Conservation (phyloP, 2,329 filamentous ascomycete species). For the Geosmithia morbida region DNA sequence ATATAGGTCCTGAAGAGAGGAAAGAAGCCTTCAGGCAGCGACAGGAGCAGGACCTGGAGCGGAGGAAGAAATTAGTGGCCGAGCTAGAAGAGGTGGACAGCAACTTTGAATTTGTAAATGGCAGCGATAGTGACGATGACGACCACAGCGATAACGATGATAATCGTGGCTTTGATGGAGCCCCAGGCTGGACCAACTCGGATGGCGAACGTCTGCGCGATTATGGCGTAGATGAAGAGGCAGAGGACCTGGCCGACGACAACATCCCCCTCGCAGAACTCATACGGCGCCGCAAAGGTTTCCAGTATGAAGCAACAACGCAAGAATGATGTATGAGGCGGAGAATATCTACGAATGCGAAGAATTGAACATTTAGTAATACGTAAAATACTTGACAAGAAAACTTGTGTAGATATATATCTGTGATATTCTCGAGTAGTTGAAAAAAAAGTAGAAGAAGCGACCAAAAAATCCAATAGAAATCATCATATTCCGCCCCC, state of each 20-base stretch:
- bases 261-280: conserved; percentile 59
- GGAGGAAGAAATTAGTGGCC: conserved; percentile 25
- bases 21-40: conserved; percentile 33
- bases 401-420: neutral
- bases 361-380: neutral
- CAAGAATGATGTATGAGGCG: neutral
- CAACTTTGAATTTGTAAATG: conserved; percentile 26
- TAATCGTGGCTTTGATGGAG: conserved; percentile 6
- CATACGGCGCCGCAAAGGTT: conserved; percentile 37
- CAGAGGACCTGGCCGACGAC: conserved; percentile 34
- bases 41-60: conserved; percentile 30
- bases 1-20: conserved; percentile 22
- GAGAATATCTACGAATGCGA: neutral
- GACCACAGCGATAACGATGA: conserved; percentile 17
- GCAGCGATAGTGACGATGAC: conserved; percentile 19
- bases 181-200: conserved; percentile 53
- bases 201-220: conserved; percentile 64
- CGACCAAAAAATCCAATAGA: neutral
- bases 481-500: neutral
- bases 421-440: neutral
- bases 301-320: neutral
- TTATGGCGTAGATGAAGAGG: conserved; percentile 68
- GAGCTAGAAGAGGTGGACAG: conserved; percentile 38
- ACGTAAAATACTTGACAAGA: neutral
- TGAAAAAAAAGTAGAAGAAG: neutral